A percentile compares a stretch with the other conserved stretches of the same genome.
Conservation (phyloP, 139 green algal genomes). For the Chlorella sp. region DNA sequence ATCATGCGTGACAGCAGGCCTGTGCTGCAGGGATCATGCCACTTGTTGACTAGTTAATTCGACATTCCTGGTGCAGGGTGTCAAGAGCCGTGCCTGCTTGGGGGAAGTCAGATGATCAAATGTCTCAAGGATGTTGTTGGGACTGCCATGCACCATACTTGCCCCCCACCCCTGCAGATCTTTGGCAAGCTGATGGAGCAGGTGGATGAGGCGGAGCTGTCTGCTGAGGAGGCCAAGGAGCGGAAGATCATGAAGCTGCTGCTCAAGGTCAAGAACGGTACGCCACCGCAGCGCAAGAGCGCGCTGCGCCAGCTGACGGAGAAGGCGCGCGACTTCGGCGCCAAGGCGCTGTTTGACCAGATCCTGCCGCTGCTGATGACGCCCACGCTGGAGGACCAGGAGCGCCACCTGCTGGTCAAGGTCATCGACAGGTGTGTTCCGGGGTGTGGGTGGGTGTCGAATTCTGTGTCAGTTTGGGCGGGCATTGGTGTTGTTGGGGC, state of each 20-base stretch:
- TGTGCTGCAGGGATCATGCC: too few relatives aligned
- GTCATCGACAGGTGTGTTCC: too few relatives aligned
- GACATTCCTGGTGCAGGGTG: too few relatives aligned
- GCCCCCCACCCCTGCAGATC: neutral
- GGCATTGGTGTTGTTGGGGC: conserved; percentile 56
- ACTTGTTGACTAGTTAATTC: too few relatives aligned
- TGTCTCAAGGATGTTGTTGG: too few relatives aligned
- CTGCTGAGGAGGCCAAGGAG: conserved; percentile 89
- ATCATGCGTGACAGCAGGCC: too few relatives aligned
- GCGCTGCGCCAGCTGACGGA: conserved; percentile 93
- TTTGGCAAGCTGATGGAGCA: conserved; percentile 57
- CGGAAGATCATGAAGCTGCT: conserved; percentile 99
- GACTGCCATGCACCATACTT: too few relatives aligned
- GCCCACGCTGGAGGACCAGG: conserved; percentile 97
- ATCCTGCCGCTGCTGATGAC: conserved; percentile 98
- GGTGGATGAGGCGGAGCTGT: conserved; percentile 87
- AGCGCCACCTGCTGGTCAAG: conserved; percentile 90
- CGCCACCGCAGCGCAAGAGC: conserved; percentile 92
- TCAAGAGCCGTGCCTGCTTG: too few relatives aligned
- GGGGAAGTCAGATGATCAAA: too few relatives aligned
- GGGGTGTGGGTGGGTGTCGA: too few relatives aligned
- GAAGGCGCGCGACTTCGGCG: conserved; percentile 94
- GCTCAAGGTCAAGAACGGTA: conserved; percentile 99
- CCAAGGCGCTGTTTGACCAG: conserved; percentile 94
- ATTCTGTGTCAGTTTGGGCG: conserved; percentile 14